A percentile compares a stretch with the other conserved stretches of the same genome.
phyloP scores from a whole-genome alignment of 805 yeast species.

The Barnettozyma botsteinii region DNA sequence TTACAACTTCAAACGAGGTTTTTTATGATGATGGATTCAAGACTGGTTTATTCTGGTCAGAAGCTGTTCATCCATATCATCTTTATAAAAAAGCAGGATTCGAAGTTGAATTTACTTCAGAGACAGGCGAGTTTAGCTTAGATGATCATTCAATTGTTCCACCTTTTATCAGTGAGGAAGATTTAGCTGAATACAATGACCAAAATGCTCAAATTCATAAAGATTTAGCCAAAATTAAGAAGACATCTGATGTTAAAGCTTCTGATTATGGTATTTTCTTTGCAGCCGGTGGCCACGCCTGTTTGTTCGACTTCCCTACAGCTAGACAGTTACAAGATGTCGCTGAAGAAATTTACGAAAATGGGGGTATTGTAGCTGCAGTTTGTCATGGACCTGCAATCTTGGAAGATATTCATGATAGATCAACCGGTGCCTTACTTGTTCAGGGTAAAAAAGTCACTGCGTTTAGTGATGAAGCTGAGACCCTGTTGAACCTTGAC shows the following conservation, averaged over 20 bases:
- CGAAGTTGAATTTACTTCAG: constrained; percentile 53
- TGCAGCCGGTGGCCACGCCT: constrained; percentile 66
- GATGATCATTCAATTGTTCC: constrained; percentile 50
- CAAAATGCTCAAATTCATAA: constrained; percentile 33
- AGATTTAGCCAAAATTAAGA: constrained; percentile 36
- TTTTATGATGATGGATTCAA: constrained; percentile 54
- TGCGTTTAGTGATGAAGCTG: constrained; percentile 54
- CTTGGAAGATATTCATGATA: constrained; percentile 42
- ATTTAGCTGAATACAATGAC: constrained; percentile 35
- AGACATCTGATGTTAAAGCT: constrained; percentile 43
- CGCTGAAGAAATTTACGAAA: constrained; percentile 41
- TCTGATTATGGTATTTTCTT: constrained; percentile 47
- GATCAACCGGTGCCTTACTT: constrained; percentile 36
- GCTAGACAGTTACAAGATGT: constrained; percentile 41
- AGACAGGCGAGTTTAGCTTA: constrained; percentile 50
- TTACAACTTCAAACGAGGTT: constrained; percentile 36
- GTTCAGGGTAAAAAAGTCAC: constrained; percentile 50
- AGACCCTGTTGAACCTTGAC: constrained; percentile 26
- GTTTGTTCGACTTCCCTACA: constrained; percentile 50
- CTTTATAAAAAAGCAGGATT: constrained; percentile 42
- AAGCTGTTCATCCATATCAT: constrained; percentile 55
- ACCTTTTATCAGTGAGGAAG: constrained; percentile 38
- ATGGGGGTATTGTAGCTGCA: constrained; percentile 54
- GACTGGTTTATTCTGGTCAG: constrained; percentile 56
- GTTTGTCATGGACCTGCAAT: constrained; percentile 68